Evolutionary conservation across 2,329 filamentous ascomycete species (phyloP).

Genomic region (Penicillium sp.): DNA sequence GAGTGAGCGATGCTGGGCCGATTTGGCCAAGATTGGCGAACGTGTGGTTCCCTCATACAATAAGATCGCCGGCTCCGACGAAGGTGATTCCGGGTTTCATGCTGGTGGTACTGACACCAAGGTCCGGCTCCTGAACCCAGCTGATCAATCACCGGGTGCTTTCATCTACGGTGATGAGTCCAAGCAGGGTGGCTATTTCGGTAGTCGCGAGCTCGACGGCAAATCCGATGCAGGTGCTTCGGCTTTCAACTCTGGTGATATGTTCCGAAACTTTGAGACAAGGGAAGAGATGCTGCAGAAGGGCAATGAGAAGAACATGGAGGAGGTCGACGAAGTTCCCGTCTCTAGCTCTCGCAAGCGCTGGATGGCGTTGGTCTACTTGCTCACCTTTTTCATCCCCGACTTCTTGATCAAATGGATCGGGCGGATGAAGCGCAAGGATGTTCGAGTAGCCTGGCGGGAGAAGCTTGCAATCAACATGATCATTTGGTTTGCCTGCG

Average conservation of each 20-base stretch:
- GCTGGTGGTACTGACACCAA: constrained; percentile 55
- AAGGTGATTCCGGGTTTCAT: constrained; percentile 64
- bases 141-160: constrained; percentile 55
- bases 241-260: constrained; percentile 88
- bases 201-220: constrained; percentile 73
- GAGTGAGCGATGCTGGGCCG: constrained; percentile 93
- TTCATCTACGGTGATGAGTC: constrained; percentile 75
- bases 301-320: constrained; percentile 84
- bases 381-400: constrained; percentile 84
- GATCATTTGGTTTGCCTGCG: constrained; percentile 88
- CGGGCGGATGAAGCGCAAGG: constrained; percentile 86
- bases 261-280: constrained; percentile 97
- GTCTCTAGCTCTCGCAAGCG: constrained; percentile 80
- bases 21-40: constrained; percentile 76
- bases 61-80: constrained; percentile 58
- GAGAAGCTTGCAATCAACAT: constrained; percentile 98
- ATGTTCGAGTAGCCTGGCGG: constrained; percentile 89
- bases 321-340: constrained; percentile 83
- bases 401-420: constrained; percentile 76
- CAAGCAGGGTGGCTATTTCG: constrained; percentile 72
- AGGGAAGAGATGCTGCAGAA: constrained; percentile 94
- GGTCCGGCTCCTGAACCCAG: constrained; percentile 55
- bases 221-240: constrained; percentile 91
- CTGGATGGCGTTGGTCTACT: constrained; percentile 82
- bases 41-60: constrained; percentile 59